Percentiles rank a stretch among this genome's conserved stretches.
Evolutionary conservation across 2,329 filamentous ascomycete genomes (phyloP).

Genomic region (Verticillium dahliae): DNA sequence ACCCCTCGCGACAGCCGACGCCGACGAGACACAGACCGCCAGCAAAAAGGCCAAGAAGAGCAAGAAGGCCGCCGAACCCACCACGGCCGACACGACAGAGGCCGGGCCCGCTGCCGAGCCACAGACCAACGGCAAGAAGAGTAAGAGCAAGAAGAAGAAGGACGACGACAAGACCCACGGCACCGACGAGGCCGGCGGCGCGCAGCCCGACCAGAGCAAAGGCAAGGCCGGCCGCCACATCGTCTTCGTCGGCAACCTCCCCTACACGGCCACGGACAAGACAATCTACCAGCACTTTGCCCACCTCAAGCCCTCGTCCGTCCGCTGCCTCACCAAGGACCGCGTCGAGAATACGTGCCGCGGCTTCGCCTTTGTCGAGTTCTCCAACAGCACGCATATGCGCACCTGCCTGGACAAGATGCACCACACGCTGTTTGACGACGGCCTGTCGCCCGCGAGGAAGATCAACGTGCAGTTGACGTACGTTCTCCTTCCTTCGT

Average conservation of each 20-base stretch:
- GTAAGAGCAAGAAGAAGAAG: slow-evolving; percentile 8
- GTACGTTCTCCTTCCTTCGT: slow-evolving; percentile 36
- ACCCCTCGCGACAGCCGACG: slow-evolving; percentile 2
- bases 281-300: slow-evolving; percentile 71
- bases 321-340: slow-evolving; percentile 69
- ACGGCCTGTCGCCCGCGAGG: slow-evolving; percentile 48
- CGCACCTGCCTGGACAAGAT: slow-evolving; percentile 86
- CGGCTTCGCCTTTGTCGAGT: slow-evolving; percentile 85
- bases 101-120: slow-evolving; percentile 2
- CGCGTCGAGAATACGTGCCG: slow-evolving; percentile 56
- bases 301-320: slow-evolving; percentile 60
- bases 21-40: slow-evolving; percentile 12
- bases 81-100: slow-evolving; percentile 2
- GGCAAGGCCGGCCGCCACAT: slow-evolving; percentile 57
- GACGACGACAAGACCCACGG: slow-evolving; percentile 3
- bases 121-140: slow-evolving; percentile 3
- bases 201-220: slow-evolving; percentile 1
- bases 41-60: slow-evolving; percentile 21
- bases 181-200: slow-evolving; percentile 14
- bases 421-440: slow-evolving; percentile 74
- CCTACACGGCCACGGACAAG: slow-evolving; percentile 69
- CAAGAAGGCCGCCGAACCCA: slow-evolving; percentile 27
- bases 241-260: slow-evolving; percentile 81
- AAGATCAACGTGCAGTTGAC: slow-evolving; percentile 93
- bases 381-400: slow-evolving; percentile 80